Conservation (phyloP, 1,284 basidiomycete species). For the Pascua sp. region DNA sequence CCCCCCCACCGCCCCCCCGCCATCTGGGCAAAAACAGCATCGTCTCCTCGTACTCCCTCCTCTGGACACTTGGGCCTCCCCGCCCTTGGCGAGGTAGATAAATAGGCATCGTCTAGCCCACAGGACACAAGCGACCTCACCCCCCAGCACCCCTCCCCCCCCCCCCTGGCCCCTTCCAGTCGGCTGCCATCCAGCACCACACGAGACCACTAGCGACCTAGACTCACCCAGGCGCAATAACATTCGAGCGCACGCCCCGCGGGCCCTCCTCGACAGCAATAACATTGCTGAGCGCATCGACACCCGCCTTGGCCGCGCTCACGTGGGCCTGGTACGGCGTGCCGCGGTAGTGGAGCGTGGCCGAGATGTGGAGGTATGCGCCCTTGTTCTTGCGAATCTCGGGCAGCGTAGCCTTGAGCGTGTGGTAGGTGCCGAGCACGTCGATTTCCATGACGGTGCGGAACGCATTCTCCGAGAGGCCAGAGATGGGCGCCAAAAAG, state of each 20-base stretch:
- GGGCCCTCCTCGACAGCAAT: constrained; percentile 92
- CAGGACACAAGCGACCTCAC: too few relatives aligned
- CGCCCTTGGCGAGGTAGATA: too few relatives aligned
- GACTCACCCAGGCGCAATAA: constrained; percentile 70
- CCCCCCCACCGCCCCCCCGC: too few relatives aligned
- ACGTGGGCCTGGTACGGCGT: constrained; percentile 91
- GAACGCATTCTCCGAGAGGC: constrained; percentile 82
- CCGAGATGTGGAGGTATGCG: constrained; percentile 85
- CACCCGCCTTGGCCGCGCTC: constrained; percentile 89
- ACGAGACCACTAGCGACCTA: too few relatives aligned
- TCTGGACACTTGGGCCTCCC: too few relatives aligned
- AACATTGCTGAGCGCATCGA: constrained; percentile 80
- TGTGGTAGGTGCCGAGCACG: constrained; percentile 88
- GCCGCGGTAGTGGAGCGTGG: constrained; percentile 85
- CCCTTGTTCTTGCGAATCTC: constrained; percentile 70
- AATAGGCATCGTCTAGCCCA: too few relatives aligned
- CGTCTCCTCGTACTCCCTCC: too few relatives aligned
- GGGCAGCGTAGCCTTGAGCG: constrained; percentile 81
- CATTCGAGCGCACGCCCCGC: constrained; percentile 87
- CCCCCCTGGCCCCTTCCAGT: too few relatives aligned
- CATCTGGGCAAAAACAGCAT: too few relatives aligned
- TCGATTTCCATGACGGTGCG: constrained; percentile 92
- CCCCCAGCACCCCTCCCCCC: too few relatives aligned
- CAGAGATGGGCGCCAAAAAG: constrained; percentile 77
- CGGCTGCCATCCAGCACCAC: too few relatives aligned